Conservation (phyloP, 805 yeast genomes). For the Komagataella phaffii region DNA sequence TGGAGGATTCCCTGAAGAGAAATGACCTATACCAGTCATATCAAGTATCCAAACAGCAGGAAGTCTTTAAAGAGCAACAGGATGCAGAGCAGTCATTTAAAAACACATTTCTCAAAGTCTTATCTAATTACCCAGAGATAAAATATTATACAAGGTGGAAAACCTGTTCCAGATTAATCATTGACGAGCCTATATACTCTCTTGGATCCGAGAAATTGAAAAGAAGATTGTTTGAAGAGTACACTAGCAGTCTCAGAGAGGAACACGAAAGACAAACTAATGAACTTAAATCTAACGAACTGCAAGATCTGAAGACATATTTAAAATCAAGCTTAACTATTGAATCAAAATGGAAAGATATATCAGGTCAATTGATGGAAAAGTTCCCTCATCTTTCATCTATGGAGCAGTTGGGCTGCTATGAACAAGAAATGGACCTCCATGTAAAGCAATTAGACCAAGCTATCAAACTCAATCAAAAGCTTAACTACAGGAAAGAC, state of each 20-base stretch:
- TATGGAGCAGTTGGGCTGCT: constrained; percentile 46
- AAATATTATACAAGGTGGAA: constrained; percentile 52
- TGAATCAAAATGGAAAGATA: constrained; percentile 23
- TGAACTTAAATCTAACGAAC: constrained; percentile 29
- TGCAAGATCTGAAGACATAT: constrained; percentile 37
- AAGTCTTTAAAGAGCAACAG: constrained; percentile 38
- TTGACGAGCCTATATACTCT: constrained; percentile 56
- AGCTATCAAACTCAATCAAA: constrained; percentile 15
- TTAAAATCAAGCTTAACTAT: constrained; percentile 20
- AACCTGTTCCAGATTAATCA: constrained; percentile 35
- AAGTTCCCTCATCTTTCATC: constrained; percentile 38
- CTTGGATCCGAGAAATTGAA: constrained; percentile 46
- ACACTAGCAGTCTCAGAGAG: constrained; percentile 23
- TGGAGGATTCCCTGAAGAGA: constrained; percentile 47
- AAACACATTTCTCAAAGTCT: constrained; percentile 33
- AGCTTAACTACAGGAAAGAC: constrained; percentile 38
- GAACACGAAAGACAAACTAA: constrained; percentile 15
- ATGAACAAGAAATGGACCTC: constrained; percentile 19
- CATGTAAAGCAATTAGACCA: constrained; percentile 18
- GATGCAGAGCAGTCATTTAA: constrained; percentile 42
- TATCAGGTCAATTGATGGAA: constrained; percentile 21
- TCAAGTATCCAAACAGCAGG: constrained; percentile 32
- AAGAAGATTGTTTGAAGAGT: constrained; percentile 38
- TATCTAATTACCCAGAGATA: constrained; percentile 28
- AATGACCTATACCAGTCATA: constrained; percentile 54